These are phyloP conservation scores for Prunella vulgaris DNA, from an alignment of 257 asterid genomes.

Conservation along the genomic window DNA sequence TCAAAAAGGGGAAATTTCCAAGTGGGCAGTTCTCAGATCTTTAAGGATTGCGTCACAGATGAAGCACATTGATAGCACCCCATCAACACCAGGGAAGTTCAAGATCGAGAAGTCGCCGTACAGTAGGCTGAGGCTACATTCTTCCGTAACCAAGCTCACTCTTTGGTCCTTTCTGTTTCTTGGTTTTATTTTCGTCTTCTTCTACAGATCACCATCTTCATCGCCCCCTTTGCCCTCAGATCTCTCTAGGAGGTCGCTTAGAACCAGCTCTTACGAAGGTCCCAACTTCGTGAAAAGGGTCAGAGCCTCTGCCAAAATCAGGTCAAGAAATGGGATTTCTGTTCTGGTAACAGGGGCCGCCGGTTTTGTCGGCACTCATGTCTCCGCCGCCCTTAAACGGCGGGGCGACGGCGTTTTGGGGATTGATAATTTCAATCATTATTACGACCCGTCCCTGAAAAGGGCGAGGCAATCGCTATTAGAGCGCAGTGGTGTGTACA, in stretches of 20 bases:
- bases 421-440: conserved; percentile 74
- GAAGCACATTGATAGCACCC: conserved; percentile 74
- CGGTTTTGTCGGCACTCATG: conserved; percentile 94
- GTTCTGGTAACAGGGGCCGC: conserved; percentile 96
- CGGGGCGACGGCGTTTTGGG: conserved; percentile 96
- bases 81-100: conserved; percentile 89
- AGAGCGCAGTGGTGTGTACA: conserved; percentile 80
- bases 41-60: conserved; percentile 32
- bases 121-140: conserved; percentile 65
- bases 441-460: conserved; percentile 76
- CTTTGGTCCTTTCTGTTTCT: conserved; percentile 85
- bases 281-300: conserved; percentile 70
- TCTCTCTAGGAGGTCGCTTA: conserved; percentile 78
- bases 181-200: conserved; percentile 72
- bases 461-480: conserved; percentile 73
- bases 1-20: conserved; percentile 4
- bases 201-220: conserved; percentile 70
- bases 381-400: conserved; percentile 86
- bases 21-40: conserved; percentile 26
- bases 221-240: conserved; percentile 53
- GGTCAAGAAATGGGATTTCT: conserved; percentile 80
- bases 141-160: conserved; percentile 73
- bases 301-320: conserved; percentile 70
- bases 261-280: conserved; percentile 56
- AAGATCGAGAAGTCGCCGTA: conserved; percentile 91